Base-by-base conservation (phyloP, 2,329 filamentous ascomycete species). In the Fulvia fulva region DNA sequence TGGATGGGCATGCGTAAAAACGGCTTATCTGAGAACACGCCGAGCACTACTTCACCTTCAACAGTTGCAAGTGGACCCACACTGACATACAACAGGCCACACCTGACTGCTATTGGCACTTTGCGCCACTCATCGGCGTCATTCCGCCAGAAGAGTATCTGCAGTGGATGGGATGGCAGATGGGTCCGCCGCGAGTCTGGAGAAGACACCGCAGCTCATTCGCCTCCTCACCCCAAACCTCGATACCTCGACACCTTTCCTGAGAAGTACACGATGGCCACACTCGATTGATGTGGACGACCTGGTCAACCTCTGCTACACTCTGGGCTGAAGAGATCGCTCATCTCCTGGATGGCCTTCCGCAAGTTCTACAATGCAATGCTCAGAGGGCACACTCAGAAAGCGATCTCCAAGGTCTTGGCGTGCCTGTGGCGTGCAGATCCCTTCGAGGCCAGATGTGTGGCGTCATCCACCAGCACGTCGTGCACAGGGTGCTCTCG, bases 401-500 rank as follows among this genome's bases (percentile, higher is more conserved):
- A 83, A 72, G 73, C 74, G 43, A 79, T 80, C 55, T 84, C 81
- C 43, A 76, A 75, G 14, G 73, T 78, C 60, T 69, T 84, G 59
- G 77, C 74, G 22, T 67, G 70, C 28, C 72, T 83, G 59, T 84
- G 81, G 82, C 69, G 75, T 51, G 70, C 73, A 34, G 81, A 84
- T 62, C 74, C 73, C 49, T 78, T 77, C 72, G 30, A 41, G 37
- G 14, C 26, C 45, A n/a, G n/a, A 7, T 52, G 11, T 46, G 25
- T 25, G n/a, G 2, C 23, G 77, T 32, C 28, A 32, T 7, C 28
- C 8, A 32, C 12, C 28, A 32, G 28, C 28, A 12, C 4, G 28
- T 32, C 28, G 28, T 32, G 28, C 12, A 32, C 28, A 12, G 28
- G 28, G 28, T 32, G 28, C 28, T 32, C 28, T 32, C 28, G 28